phyloP scores from a whole-genome alignment of 176 grass and related monocot species.

The Ensete glaucum region DNA sequence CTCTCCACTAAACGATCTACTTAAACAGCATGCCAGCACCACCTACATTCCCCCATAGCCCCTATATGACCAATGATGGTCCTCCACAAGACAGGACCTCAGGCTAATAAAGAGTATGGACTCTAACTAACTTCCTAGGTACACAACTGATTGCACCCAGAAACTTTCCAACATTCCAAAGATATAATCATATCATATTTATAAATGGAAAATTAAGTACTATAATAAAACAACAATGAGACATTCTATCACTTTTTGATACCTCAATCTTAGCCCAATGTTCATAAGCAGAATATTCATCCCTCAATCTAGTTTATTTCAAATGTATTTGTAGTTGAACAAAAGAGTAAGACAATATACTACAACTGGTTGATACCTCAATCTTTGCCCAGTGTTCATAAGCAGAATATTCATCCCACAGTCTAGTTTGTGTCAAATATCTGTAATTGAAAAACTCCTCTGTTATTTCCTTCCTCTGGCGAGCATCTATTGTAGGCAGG shows the following conservation, averaged over 20 bases:
- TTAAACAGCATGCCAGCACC: too few species aligned
- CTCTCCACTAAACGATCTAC: too few species aligned
- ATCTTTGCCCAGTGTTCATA: constrained; percentile 98
- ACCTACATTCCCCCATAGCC: background rate
- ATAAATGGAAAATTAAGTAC: background rate
- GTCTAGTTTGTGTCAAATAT: constrained; percentile 39
- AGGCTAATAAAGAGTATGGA: too few species aligned
- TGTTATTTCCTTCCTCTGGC: constrained; percentile 85
- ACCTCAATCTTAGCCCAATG: constrained; percentile 99
- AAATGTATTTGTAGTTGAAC: constrained; percentile 62
- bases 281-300: constrained; percentile 77
- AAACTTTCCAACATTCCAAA: too few species aligned
- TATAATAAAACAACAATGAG: background rate
- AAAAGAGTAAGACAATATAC: constrained; percentile 19
- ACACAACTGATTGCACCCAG: too few species aligned
- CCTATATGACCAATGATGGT: background rate
- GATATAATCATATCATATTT: too few species aligned
- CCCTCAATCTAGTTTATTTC: constrained; percentile 47
- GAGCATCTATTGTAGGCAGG: constrained; percentile 68
- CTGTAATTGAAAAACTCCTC: constrained; percentile 85
- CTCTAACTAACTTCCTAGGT: too few species aligned
- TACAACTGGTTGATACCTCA: constrained; percentile 44
- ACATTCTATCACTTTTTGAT: background rate
- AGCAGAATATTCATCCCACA: constrained; percentile 83
- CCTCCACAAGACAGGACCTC: background rate